Percentiles rank a stretch among this genome's conserved stretches.
phyloP scores from a whole-genome alignment of 2,329 filamentous ascomycete species.

The Fusarium subtropicale region DNA sequence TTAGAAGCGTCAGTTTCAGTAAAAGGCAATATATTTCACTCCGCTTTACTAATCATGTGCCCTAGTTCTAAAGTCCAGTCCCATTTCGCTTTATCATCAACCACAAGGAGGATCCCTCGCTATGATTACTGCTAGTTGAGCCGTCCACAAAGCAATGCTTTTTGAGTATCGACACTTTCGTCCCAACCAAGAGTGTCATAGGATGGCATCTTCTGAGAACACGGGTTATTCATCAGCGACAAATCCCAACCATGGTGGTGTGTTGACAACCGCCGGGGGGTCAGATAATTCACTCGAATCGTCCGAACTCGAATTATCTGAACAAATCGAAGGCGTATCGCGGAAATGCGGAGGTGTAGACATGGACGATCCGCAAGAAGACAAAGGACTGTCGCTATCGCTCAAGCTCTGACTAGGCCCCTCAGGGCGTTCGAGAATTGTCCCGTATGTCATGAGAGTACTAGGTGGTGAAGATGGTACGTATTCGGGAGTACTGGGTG shows the following conservation, averaged over 20 bases:
- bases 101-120: not conserved
- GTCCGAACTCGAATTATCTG: not conserved
- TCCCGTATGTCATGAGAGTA: not conserved
- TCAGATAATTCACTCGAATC: constrained; percentile 30
- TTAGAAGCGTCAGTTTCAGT: not conserved
- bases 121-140: not conserved
- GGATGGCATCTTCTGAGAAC: not conserved
- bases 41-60: not conserved
- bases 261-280: constrained; percentile 28
- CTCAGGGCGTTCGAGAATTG: not conserved
- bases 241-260: constrained; percentile 28
- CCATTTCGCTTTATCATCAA: not conserved
- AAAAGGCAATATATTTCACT: not conserved
- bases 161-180: not conserved
- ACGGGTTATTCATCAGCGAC: not conserved
- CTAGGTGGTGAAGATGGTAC: not conserved
- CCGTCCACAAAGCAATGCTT: too few relatives aligned
- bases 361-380: constrained; percentile 3
- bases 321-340: not conserved
- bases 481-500: not conserved
- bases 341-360: not conserved
- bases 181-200: not conserved
- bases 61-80: not conserved
- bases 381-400: not conserved
- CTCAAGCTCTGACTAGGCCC: not conserved